Base-by-base conservation (phyloP, 2,329 filamentous ascomycete species). In the Ceratocystis albifundus region DNA sequence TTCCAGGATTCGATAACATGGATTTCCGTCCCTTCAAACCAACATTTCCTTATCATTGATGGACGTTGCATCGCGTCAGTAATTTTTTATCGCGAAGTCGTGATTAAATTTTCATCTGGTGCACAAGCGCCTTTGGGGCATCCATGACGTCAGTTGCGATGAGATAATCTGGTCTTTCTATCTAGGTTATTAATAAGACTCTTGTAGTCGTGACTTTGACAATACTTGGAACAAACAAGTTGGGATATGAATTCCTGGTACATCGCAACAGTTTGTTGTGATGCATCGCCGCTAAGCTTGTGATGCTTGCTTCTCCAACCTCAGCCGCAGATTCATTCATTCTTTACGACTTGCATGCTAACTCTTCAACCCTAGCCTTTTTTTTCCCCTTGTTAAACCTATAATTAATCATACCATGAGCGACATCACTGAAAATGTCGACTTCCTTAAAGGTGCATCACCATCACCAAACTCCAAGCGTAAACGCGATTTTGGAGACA, bases 381-480 rank as follows among this genome's bases (percentile, higher is more conserved):
- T 30, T 12, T 15, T 55, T 17, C n/a, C 12, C 22, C 53, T 28
- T 57, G 30, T 8, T 30, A 4, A 15, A 17, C 15, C 53, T 30
- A 17, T 28, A 17, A 17, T 57, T 57, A 57, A 57, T 57, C 20
- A 57, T 17, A 64, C 17, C 30, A 68, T 68, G 67, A n/a, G 61
- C 30, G 67, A 68, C 44, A 61, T 68, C 48, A 55, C 48, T 1
- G 62, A 66, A 57, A 17, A 63, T 25, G 64, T 65, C 44, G 65
- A 66, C 28, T 61, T 68, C 36, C 50, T 68, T 1, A 68, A 65
- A 59, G 64, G 30, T 8, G 65, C 22, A 30, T 65, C 67, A 45
- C 71, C 75, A 70, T 76, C 78, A 65, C 80, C 81, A 10, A 75
- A 75, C 17, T 78, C 80, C 71, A 85, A 84, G 75, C 77, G 82